Evolutionary conservation across 305 asterid species (phyloP).

Genomic region (Fraxinus angustifolia): DNA sequence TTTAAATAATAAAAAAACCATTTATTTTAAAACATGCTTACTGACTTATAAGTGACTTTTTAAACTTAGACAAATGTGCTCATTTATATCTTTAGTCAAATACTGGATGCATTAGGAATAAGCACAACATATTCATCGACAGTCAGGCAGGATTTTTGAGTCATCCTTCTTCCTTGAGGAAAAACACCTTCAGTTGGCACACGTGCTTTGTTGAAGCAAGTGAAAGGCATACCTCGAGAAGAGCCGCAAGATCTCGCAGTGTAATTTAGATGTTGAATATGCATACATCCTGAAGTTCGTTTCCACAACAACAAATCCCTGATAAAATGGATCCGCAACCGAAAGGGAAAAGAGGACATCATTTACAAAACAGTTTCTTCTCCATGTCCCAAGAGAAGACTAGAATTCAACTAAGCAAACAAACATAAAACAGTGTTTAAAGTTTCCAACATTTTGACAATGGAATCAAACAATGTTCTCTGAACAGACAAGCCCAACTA

Average conservation of each 20-base stretch:
- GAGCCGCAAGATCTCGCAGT: conserved; percentile 86
- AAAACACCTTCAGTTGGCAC: background rate
- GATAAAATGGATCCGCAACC: conserved; percentile 21
- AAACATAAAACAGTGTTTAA: background rate
- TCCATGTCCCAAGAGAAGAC: conserved; percentile 4
- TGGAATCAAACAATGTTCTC: conserved; percentile 6
- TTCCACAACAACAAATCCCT: conserved; percentile 97
- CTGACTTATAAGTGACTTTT: background rate
- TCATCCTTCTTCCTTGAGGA: background rate
- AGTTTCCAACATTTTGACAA: conserved; percentile 6
- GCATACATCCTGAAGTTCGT: conserved; percentile 93
- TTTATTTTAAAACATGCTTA: background rate
- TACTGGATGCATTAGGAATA: background rate
- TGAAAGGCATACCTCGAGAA: conserved; percentile 62
- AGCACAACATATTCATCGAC: background rate
- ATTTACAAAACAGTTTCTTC: background rate
- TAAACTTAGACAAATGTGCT: background rate
- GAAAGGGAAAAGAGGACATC: background rate
- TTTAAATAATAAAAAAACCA: background rate
- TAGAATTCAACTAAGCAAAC: background rate
- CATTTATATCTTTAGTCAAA: background rate
- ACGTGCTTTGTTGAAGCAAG: conserved; percentile 16
- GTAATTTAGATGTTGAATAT: conserved; percentile 85
- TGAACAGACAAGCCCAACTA: conserved; percentile 3
- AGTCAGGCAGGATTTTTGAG: background rate